These are phyloP conservation scores for Paraconiothyrium brasiliense DNA, from an alignment of 2,329 filamentous ascomycete genomes.

Conservation along the genomic window DNA sequence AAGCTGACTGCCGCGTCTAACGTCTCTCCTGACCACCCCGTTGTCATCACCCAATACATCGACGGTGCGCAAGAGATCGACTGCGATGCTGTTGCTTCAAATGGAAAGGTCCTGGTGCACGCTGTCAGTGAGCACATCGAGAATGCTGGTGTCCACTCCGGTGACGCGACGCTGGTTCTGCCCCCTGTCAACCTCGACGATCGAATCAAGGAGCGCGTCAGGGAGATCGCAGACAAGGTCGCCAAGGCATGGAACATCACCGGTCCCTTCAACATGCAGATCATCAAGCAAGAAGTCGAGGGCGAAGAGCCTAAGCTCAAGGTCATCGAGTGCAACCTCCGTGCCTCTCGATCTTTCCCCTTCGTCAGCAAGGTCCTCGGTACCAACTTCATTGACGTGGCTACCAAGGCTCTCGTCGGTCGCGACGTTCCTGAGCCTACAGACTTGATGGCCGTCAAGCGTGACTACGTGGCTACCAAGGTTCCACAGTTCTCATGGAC, in stretches of 20 bases:
- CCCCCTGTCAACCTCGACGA: slow-evolving; percentile 84
- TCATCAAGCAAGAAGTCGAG: slow-evolving; percentile 89
- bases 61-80: slow-evolving; percentile 97
- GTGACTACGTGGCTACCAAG: slow-evolving; percentile 95
- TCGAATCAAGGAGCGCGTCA: slow-evolving; percentile 82
- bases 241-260: slow-evolving; percentile 97
- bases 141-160: slow-evolving; percentile 96
- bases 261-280: slow-evolving; percentile 99
- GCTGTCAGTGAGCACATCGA: slow-evolving; percentile 96
- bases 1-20: slow-evolving; percentile 90
- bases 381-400: slow-evolving; percentile 95
- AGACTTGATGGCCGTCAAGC: slow-evolving; percentile 88
- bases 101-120: slow-evolving; percentile 87
- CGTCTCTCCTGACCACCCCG: slow-evolving; percentile 95
- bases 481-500: slow-evolving; percentile 99
- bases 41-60: slow-evolving; percentile 98
- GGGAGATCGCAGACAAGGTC: slow-evolving; percentile 95
- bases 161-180: slow-evolving; percentile 92
- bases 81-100: slow-evolving; percentile 88
- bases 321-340: slow-evolving; percentile 98
- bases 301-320: slow-evolving; percentile 82
- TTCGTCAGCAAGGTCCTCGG: slow-evolving; percentile 98
- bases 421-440: slow-evolving; percentile 83
- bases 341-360: slow-evolving; percentile 96
- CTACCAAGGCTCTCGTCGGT: slow-evolving; percentile 89